Conservation (phyloP, 352 stramenopile genomes). For the Phytopythium ostracodes region DNA sequence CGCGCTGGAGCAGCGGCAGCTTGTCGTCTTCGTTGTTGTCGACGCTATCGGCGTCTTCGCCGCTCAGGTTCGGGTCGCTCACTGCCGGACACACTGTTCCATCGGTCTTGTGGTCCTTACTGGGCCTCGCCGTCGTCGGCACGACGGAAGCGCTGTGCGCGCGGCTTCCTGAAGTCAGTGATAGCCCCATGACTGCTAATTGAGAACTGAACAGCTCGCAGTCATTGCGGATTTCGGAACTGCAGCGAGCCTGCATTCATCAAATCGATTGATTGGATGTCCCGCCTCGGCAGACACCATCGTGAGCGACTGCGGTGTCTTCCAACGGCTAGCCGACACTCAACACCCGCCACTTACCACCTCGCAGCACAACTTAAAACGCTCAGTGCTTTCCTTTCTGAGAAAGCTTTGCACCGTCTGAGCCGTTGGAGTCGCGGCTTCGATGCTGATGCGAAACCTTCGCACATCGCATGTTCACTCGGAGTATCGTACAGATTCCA, state of each 20-base stretch:
- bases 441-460: not conserved
- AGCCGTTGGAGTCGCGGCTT: not conserved
- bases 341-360: not conserved
- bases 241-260: not conserved
- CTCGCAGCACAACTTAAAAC: not conserved
- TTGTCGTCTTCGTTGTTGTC: slow-evolving; percentile 7
- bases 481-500: not conserved
- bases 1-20: slow-evolving; percentile 1
- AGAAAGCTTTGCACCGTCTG: not conserved
- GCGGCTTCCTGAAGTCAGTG: not conserved
- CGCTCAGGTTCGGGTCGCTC: not conserved
- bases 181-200: not conserved
- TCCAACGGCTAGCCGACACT: not conserved
- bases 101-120: not conserved
- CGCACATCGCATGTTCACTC: not conserved
- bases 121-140: not conserved
- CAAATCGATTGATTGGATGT: slow-evolving; percentile 1
- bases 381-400: not conserved
- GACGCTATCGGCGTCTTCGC: slow-evolving; percentile 5
- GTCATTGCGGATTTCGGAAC: not conserved
- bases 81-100: not conserved
- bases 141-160: not conserved
- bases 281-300: not conserved
- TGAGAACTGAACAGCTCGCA: not conserved
- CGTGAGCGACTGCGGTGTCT: not conserved